Evolutionary conservation across 164 flowering plant genomes (phyloP).

Genomic region (Vitis cinerea): DNA sequence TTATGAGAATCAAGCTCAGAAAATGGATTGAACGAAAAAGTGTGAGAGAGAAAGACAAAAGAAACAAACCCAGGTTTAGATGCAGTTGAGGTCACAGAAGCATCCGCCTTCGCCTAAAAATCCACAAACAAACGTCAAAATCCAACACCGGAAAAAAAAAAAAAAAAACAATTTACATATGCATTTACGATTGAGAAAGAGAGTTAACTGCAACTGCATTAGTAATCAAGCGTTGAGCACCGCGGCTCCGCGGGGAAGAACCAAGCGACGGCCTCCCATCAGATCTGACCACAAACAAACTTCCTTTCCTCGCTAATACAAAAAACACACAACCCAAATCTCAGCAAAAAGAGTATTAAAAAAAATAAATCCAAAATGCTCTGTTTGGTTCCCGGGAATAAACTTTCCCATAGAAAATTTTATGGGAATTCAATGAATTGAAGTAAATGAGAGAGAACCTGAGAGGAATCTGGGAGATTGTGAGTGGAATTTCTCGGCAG

Average conservation of each 20-base stretch:
- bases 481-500: constrained; percentile 31
- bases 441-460: constrained; percentile 16
- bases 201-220: constrained; percentile 62
- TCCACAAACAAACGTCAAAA: constrained; percentile 3
- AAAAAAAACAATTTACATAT: neutral
- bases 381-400: no score
- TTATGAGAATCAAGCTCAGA: no score
- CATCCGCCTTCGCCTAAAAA: constrained; percentile 41
- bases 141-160: neutral
- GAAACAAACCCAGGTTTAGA: constrained; percentile 52
- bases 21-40: no score
- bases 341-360: neutral
- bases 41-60: neutral
- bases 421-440: neutral
- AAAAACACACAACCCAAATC: constrained; percentile 6
- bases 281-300: constrained; percentile 40
- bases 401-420: neutral
- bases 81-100: constrained; percentile 31
- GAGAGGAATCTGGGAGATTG: constrained; percentile 24
- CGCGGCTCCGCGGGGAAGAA: constrained; percentile 19
- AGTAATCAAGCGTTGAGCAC: constrained; percentile 27
- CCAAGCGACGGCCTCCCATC: constrained; percentile 26
- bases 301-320: constrained; percentile 37
- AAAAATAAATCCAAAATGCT: no score
- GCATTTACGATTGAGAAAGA: neutral